Base-by-base conservation (phyloP, 768 basidiomycete genomes). In the Symmetrospora coprosmae region DNA sequence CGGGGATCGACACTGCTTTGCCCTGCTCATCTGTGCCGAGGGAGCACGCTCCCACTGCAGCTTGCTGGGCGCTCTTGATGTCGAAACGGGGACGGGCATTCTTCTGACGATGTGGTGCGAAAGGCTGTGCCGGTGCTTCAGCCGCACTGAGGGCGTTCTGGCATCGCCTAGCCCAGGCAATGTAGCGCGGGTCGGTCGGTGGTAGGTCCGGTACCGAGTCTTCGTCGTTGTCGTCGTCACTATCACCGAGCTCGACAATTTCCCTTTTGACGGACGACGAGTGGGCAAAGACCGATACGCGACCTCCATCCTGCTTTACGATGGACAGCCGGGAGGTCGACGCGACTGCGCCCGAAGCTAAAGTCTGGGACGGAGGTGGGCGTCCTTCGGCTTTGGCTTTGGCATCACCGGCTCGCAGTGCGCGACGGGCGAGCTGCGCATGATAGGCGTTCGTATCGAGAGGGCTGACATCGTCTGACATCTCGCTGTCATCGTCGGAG, bases 381-480 rank as follows among this genome's bases (percentile, higher is more conserved):
- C n/a, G n/a, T n/a, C n/a, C n/a, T n/a, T n/a, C n/a, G n/a, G n/a
- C n/a, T n/a, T n/a, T n/a, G n/a, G n/a, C n/a, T 8, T 39, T 53
- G 4, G 19, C 39, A 11, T 23, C 21, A 3, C 27, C 39, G 25
- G 14, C n/a, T 6, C 37, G 35, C 21, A 21, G 35, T 39, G 23
- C 37, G 5, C 51, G 51, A n/a, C 37, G 21, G 4, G 8, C 25
- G 16, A 39, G 27, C 31, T 53, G 51, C 19, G 51, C 9, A 28
- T 23, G 39, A 30, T 53, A 53, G 5, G 35, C 51, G 13, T 37
- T 23, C 27, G 37, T 21, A 34, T 53, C 39, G 35, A 53, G 13
- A 13, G 51, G 51, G 23, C 51, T 53, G 51, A 53, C 33, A 53
- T 53, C 51, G 8, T 53, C 51, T 23, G 51, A 53, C 19, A 53